Evolutionary conservation across 2,329 filamentous ascomycete species (phyloP).

Genomic region (Cercospora sojina): DNA sequence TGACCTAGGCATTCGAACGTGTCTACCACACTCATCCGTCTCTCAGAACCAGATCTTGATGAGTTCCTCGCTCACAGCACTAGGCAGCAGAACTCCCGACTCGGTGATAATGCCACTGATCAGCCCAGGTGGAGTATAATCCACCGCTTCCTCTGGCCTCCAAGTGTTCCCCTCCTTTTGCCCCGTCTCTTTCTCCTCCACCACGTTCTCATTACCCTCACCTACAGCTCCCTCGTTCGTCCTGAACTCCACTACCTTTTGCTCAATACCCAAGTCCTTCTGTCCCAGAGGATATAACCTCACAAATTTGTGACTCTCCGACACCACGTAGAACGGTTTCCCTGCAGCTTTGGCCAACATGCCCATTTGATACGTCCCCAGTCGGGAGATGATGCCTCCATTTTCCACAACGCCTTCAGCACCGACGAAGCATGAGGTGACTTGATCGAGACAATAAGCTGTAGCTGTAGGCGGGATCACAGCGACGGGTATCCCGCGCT

Average conservation of each 20-base stretch:
- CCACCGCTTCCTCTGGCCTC: slow-evolving; percentile 56
- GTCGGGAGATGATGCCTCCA: slow-evolving; percentile 83
- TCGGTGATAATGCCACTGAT: slow-evolving; percentile 76
- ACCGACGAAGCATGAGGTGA: slow-evolving; percentile 67
- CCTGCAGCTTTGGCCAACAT: slow-evolving; percentile 70
- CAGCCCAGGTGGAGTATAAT: slow-evolving; percentile 63
- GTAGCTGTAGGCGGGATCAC: slow-evolving; percentile 74
- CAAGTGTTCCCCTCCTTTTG: slow-evolving; percentile 26
- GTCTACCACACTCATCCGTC: too few relatives aligned
- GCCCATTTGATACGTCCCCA: slow-evolving; percentile 85
- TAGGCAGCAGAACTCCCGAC: slow-evolving; percentile 68
- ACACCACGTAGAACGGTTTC: slow-evolving; percentile 84
- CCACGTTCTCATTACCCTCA: slow-evolving; percentile 17
- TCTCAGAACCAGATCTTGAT: slow-evolving; percentile 59
- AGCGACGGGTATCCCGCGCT: slow-evolving; percentile 76
- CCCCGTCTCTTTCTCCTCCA: slow-evolving; percentile 34
- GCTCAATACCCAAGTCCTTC: slow-evolving; percentile 75
- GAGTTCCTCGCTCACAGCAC: slow-evolving; percentile 68
- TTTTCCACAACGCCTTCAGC: slow-evolving; percentile 89
- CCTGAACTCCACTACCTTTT: slow-evolving; percentile 73
- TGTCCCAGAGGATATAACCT: slow-evolving; percentile 80
- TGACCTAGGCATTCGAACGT: too few relatives aligned
- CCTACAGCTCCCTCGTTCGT: slow-evolving; percentile 45
- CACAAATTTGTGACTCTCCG: slow-evolving; percentile 96
- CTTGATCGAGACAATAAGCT: slow-evolving; percentile 74